phyloP scores from a whole-genome alignment of 768 basidiomycete genomes.

The Hygrocybe punicea region DNA sequence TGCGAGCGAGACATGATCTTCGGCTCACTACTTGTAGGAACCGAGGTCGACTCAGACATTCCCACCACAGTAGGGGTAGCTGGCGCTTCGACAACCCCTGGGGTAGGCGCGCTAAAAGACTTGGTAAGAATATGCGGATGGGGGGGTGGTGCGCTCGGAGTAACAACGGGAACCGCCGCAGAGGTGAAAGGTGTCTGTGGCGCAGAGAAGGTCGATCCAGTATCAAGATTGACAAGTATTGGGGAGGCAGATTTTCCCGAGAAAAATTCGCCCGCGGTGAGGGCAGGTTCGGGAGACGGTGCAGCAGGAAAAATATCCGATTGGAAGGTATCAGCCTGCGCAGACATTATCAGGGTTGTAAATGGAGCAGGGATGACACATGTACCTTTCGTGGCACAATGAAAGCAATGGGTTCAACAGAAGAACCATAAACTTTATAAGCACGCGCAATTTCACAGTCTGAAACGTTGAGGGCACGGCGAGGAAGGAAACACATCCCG shows the following conservation, averaged over 20 bases:
- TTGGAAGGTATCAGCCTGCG: slow-evolving; percentile 89
- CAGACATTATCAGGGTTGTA: slow-evolving; percentile 1
- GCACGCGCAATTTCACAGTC: slow-evolving; percentile 96
- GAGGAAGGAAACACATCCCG: slow-evolving; percentile 95
- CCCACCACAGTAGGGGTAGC: background rate
- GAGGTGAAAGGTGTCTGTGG: slow-evolving; percentile 13
- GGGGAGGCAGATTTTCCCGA: slow-evolving; percentile 73
- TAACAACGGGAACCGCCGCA: slow-evolving; percentile 34
- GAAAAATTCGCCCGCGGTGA: slow-evolving; percentile 85
- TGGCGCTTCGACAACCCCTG: slow-evolving; percentile 9
- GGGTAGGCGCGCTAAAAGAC: slow-evolving; percentile 29
- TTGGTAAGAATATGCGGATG: slow-evolving; percentile 20
- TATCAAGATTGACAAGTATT: slow-evolving; percentile 77
- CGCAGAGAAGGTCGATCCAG: slow-evolving; percentile 45
- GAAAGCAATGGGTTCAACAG: slow-evolving; percentile 89
- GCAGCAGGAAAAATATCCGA: slow-evolving; percentile 96
- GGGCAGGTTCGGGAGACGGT: slow-evolving; percentile 72
- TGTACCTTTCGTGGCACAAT: slow-evolving; percentile 89
- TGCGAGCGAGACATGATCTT: slow-evolving; percentile 20
- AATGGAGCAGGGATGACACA: slow-evolving; percentile 4
- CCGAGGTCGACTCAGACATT: background rate
- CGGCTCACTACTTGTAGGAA: slow-evolving; percentile 17
- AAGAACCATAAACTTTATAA: slow-evolving; percentile 74
- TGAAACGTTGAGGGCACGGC: slow-evolving; percentile 79
- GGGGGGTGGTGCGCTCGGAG: slow-evolving; percentile 34